Evolutionary conservation across 2,329 filamentous ascomycete genomes (phyloP), one percentile per base, ranked within the genome.

Genomic region (Penicillium occitanis): DNA sequence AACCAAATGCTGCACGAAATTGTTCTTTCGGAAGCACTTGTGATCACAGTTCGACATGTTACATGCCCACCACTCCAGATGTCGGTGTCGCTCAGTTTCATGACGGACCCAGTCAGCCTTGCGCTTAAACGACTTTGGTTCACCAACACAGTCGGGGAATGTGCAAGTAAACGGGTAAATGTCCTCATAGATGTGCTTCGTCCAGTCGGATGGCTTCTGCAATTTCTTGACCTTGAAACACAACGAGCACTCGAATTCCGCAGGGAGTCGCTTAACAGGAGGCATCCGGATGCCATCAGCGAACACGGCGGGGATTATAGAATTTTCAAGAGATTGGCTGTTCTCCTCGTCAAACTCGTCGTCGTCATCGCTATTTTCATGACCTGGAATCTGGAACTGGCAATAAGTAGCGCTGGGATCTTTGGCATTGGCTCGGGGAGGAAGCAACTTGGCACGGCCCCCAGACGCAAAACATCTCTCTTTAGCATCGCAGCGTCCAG

Each of bases 61-160:
- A 74, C 93, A 97, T 5, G 86, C 88, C 93, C 93, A 97, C 88
- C 91, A 95, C 73, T 97, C 93, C 2, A 96, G 82, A 69, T 96
- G 92, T 28, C 93, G 87, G 75, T 97, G 93, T 30, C 91, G 88
- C 78, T 97, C 93, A 71, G 94, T 96, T 75, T 97, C 93, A 73
- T 97, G 93, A 35, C 93, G 87, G 25, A 97, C 92, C 93, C 93
- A 97, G 75, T 97, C 93, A 14, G 93, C 93, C 78, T 97, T 97
- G 58, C 93, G 87, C 79, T 97, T 97, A 83, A 97, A 97, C 42
- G 92, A 93, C 78, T 96, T 96, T 19, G 91, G 88, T 58, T 96
- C 92, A 8, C 86, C 86, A n/a, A 40, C 37, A 74, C 93, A 97
- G 61, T 87, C 85, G 1, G 90, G 88, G 81, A 94, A 97, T 0